A percentile compares a stretch with the other conserved stretches of the same genome.
Conservation (phyloP, 2,329 filamentous ascomycete genomes). For the Trichophyton simii region DNA sequence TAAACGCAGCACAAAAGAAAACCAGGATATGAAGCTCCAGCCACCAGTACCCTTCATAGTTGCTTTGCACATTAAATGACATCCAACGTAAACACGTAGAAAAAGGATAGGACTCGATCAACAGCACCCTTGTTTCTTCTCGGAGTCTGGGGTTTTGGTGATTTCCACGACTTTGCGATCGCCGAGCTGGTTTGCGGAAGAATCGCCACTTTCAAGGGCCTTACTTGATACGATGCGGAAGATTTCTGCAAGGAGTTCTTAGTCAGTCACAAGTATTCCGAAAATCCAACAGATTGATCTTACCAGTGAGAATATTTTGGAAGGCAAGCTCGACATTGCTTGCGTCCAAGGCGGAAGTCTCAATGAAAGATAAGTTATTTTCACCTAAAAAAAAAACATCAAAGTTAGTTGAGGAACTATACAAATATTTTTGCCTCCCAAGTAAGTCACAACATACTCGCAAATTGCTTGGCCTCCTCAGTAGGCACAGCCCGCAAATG, state of each 20-base stretch:
- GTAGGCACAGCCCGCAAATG: constrained; percentile 94
- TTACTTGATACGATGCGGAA: constrained; percentile 99
- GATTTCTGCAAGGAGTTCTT: constrained; percentile 55
- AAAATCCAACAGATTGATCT: constrained; percentile 19
- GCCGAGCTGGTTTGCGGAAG: constrained; percentile 64
- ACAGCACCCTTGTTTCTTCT: constrained; percentile 49
- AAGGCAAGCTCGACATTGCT: constrained; percentile 99
- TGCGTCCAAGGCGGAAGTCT: constrained; percentile 95
- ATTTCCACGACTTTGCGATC: constrained; percentile 70
- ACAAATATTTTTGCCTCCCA: not conserved
- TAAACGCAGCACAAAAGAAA: not conserved
- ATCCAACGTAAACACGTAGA: constrained; percentile 6
- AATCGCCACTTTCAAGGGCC: constrained; percentile 81
- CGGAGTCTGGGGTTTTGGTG: constrained; percentile 69
- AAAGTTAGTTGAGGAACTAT: constrained; percentile 8
- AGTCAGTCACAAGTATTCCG: not conserved
- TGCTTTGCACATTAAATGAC: constrained; percentile 2
- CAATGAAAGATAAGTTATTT: constrained; percentile 97
- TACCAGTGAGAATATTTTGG: constrained; percentile 98
- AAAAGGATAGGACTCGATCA: constrained; percentile 15
- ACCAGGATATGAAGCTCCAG: constrained; percentile 2
- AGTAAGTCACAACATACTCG: constrained; percentile 49
- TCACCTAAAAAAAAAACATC: constrained; percentile 52
- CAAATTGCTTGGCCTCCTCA: constrained; percentile 95
- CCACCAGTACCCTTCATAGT: constrained; percentile 2